Evolutionary conservation across 2,329 filamentous ascomycete genomes (phyloP), one percentile per base, ranked within the genome.

Genomic region (Diplocarpon rosae): DNA sequence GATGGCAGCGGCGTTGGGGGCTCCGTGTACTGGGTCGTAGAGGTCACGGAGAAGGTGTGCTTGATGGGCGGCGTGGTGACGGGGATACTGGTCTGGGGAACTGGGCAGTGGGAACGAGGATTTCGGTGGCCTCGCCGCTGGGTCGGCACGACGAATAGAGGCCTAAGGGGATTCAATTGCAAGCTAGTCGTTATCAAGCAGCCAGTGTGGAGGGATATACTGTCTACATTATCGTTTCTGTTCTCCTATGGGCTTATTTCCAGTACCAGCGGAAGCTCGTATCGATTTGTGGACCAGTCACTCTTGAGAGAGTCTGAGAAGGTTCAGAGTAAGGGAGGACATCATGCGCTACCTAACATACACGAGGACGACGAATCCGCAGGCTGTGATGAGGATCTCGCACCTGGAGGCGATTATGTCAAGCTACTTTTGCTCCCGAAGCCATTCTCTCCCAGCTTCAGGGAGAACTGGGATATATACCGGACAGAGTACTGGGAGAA

Each of bases 391-490:
- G 90, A 96, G 64, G 92, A 96, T 59, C 73, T 98, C 35, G 83
- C 87, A 0, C 79, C 85, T 0, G 90, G 89, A 0, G 92, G 92
- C 2, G 88, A 96, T 65, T 85, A 90, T 59, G 82, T 98, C 56
- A 92, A 94, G 63, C 73, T 98, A 1, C 70, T 96, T 14, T 71
- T 98, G 7, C 75, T 95, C 10, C 87, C 92, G 1, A 98, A 98
- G 62, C 88, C 89, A 0, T 98, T 98, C 60, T 93, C 86, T 5
- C 83, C 92, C 0, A 87, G 86, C 37, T 98, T 98, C 59, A 76
- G 92, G 15, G 89, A 96, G 63, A 94, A 95, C 53, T 98, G 92
- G 92, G 92, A 98, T 60, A 72, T 90, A 13, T 98, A 93, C 65
- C 76, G 92, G 42, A 80, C 83, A 29, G 89, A 95, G 49, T 98